These are phyloP conservation scores for Aspergillus avenaceus DNA, from an alignment of 495 filamentous ascomycete species.

Conservation along the genomic window DNA sequence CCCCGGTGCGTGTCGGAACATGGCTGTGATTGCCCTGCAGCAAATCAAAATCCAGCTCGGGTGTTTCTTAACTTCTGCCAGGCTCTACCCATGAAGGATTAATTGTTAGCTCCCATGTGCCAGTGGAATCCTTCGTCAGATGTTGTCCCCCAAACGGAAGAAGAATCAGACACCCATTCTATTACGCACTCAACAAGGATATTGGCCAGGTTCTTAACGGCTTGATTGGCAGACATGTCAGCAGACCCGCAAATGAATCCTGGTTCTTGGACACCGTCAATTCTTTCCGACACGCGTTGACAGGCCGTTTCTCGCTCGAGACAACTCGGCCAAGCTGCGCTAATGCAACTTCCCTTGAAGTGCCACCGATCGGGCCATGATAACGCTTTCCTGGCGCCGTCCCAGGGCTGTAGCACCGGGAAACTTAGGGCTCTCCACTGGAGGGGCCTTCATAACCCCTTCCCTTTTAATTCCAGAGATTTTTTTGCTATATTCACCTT, in stretches of 20 bases:
- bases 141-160: background rate
- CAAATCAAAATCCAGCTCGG: constrained; percentile 7
- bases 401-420: constrained; percentile 40
- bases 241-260: constrained; percentile 18
- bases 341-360: constrained; percentile 42
- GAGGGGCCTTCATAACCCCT: background rate
- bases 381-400: constrained; percentile 13
- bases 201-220: constrained; percentile 5
- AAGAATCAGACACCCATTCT: background rate
- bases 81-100: background rate
- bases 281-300: constrained; percentile 1
- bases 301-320: background rate
- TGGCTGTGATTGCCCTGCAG: background rate
- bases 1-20: constrained; percentile 5
- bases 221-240: constrained; percentile 16
- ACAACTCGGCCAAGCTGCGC: constrained; percentile 28
- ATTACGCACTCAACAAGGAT: constrained; percentile 18
- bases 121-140: constrained; percentile 6
- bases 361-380: constrained; percentile 12
- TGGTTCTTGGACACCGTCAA: constrained; percentile 7
- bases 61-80: constrained; percentile 6
- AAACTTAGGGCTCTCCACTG: constrained; percentile 23
- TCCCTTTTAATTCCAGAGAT: constrained; percentile 1
- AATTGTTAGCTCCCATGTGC: constrained; percentile 12
- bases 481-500: background rate